Evolutionary conservation across 352 stramenopile genomes (phyloP), one percentile per base, ranked within the genome.

Genomic region (Pythium phragmiticola): DNA sequence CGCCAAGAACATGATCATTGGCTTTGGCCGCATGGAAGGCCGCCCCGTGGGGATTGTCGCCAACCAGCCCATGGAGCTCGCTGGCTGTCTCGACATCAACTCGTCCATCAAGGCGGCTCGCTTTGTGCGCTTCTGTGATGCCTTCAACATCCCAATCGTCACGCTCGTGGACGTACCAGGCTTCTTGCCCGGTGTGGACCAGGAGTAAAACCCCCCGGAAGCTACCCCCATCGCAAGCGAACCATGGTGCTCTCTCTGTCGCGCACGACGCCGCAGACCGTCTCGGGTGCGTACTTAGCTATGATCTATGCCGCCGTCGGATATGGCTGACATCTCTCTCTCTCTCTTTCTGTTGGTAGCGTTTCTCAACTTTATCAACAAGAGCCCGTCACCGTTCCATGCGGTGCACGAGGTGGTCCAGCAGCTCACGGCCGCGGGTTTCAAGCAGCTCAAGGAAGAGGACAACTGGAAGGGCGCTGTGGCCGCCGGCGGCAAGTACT

Each of bases 101-200:
- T 90, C 96, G 50, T 98, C 90, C 13, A 90, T 96, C 54, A 99
- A 99, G 81, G 97, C 88, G 14, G 97, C 96, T 14, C 84, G 97
- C 52, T 99, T 99, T 67, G 97, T 99, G 59, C 89, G 97, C 36
- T 98, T 98, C 72, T 98, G 94, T 66, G 96, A 99, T 79, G 78
- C 94, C 12, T 99, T 99, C 78, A 99, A 99, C 76, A 99, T 99
- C 66, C 97, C 97, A 11, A 83, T 99, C 46, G 75, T 99, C 19
- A 99, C 97, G 16, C 97, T 99, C 68, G 97, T 99, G 14, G 97
- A 99, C 75, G 97, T 99, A 23, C 97, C 97, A 3, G 97, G 97
- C 42, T 99, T 99, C 76, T 82, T 99, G 46, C 97, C 97, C 6
- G 97, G 97, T 16, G 98, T 94, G 16, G 88, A 90, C 58, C 96